Evolutionary conservation across 192 early-diverging fungal genomes (phyloP).

Genomic region (Spizellomyces sp.): DNA sequence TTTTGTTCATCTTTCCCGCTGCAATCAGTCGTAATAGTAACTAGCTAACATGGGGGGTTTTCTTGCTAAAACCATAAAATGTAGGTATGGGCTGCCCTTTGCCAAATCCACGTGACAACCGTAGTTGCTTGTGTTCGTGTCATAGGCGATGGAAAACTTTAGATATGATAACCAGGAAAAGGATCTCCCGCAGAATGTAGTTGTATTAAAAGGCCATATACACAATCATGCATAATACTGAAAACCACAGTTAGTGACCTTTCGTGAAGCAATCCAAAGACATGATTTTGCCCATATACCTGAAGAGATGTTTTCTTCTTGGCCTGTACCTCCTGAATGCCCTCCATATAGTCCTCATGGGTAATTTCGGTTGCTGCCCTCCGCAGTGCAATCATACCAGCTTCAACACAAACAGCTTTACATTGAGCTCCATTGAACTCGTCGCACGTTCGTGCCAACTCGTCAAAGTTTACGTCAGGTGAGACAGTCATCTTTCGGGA

Average conservation of each 20-base stretch:
- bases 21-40: too few species aligned
- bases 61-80: too few species aligned
- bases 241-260: background rate
- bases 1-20: too few species aligned
- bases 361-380: conserved; percentile 82
- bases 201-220: too few species aligned
- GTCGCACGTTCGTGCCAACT: conserved; percentile 91
- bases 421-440: conserved; percentile 99
- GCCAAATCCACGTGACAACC: too few species aligned
- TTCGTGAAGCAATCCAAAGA: too few species aligned
- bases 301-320: conserved; percentile 96
- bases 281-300: conserved; percentile 14
- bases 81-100: too few species aligned
- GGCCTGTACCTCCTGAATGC: conserved; percentile 96
- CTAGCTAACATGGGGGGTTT: too few species aligned
- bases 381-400: conserved; percentile 96
- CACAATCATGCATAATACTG: background rate
- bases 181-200: too few species aligned
- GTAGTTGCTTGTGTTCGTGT: too few species aligned
- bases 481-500: conserved; percentile 98
- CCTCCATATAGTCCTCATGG: conserved; percentile 98
- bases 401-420: conserved; percentile 98
- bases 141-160: too few species aligned
- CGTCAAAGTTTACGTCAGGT: conserved; percentile 93
- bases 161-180: too few species aligned